Conservation (phyloP, 2,329 filamentous ascomycete genomes). For the Stromatinia cepivora region DNA sequence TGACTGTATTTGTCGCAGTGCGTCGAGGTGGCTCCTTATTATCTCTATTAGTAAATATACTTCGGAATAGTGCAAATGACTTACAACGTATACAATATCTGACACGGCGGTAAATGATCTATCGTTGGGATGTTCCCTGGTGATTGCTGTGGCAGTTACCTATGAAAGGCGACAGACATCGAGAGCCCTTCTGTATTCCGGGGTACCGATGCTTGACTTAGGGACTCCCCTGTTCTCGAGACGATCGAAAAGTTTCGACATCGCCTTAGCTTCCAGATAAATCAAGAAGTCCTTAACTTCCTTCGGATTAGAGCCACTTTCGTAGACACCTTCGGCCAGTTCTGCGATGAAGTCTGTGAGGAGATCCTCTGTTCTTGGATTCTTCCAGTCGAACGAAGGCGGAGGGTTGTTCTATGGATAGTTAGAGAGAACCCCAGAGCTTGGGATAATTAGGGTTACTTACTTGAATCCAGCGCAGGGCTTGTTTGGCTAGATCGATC, state of each 20-base stretch:
- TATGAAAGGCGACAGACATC: not conserved
- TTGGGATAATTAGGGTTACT: not conserved
- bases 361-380: not conserved
- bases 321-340: not conserved
- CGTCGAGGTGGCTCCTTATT: not conserved
- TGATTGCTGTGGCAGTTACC: not conserved
- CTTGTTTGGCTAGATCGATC: not conserved
- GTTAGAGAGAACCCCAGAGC: not conserved
- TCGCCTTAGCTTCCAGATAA: not conserved
- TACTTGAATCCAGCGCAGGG: not conserved
- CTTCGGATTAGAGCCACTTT: not conserved
- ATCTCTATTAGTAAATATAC: not conserved
- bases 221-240: not conserved
- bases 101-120: not conserved
- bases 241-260: not conserved
- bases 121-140: not conserved
- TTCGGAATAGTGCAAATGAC: not conserved
- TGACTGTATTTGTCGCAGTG: not conserved
- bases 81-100: not conserved
- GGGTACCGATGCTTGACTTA: not conserved
- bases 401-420: not conserved
- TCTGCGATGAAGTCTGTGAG: not conserved
- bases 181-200: not conserved
- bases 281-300: not conserved
- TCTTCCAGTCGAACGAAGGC: not conserved